Evolutionary conservation across 2,329 filamentous ascomycete genomes (phyloP).

Genomic region (Venturia oleaginea): DNA sequence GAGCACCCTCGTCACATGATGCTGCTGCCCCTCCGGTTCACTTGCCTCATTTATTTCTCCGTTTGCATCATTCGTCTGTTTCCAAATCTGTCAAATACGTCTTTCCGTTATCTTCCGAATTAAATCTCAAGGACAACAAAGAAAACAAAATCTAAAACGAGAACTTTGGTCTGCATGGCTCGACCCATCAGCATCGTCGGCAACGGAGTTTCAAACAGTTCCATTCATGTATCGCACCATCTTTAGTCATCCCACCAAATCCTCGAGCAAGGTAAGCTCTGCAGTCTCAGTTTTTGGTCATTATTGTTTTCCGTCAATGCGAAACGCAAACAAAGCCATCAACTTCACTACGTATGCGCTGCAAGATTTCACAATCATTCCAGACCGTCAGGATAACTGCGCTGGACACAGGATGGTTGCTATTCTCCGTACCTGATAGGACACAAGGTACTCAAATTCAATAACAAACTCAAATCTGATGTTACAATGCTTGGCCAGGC

Average conservation of each 20-base stretch:
- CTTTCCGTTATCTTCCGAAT: background rate
- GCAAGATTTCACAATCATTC: background rate
- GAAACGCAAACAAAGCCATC: conserved; percentile 4
- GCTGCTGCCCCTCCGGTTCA: background rate
- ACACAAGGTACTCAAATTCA: background rate
- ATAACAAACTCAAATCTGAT: background rate
- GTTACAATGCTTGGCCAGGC: background rate
- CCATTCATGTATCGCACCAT: background rate
- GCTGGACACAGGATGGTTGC: background rate
- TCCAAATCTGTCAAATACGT: background rate
- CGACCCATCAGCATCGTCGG: background rate
- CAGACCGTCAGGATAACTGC: background rate
- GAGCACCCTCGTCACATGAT: background rate
- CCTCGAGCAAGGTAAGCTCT: background rate
- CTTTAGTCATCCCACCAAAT: background rate
- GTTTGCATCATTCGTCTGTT: background rate
- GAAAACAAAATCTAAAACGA: background rate
- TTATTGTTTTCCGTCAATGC: background rate
- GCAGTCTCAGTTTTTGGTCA: background rate
- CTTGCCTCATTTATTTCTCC: background rate
- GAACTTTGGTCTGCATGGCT: background rate
- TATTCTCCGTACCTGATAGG: background rate
- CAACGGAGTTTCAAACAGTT: background rate
- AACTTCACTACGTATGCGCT: background rate
- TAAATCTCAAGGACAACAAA: background rate